These are phyloP conservation scores for Xylariaceae sp. DNA, from an alignment of 2,329 filamentous ascomycete genomes.

Conservation along the genomic window DNA sequence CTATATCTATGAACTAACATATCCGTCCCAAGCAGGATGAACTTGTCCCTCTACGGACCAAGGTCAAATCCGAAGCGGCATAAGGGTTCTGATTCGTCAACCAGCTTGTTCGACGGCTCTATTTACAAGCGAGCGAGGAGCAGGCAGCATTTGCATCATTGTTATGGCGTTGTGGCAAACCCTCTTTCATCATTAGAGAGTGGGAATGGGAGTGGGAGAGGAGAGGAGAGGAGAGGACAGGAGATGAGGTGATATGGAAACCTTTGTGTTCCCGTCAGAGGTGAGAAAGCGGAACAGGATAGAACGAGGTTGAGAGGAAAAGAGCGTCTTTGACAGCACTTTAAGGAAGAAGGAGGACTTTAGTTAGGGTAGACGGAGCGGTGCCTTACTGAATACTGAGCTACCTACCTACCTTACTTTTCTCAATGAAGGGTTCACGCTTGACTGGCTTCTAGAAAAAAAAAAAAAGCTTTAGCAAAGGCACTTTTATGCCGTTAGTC, in stretches of 20 bases:
- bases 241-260: too few species aligned
- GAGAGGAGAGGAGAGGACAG: neutral
- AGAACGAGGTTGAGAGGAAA: neutral
- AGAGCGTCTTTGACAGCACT: too few species aligned
- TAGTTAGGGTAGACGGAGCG: too few species aligned
- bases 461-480: too few species aligned
- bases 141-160: conserved; percentile 15
- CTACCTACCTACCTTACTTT: too few species aligned
- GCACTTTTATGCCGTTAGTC: too few species aligned
- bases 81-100: conserved; percentile 5
- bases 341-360: too few species aligned
- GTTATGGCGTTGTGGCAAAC: conserved; percentile 13
- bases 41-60: conserved; percentile 26
- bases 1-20: conserved; percentile 19
- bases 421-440: too few species aligned
- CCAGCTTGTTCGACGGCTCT: neutral
- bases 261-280: too few species aligned
- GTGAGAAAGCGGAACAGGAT: neutral
- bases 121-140: conserved; percentile 4
- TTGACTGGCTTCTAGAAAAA: too few species aligned
- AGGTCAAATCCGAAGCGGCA: conserved; percentile 28
- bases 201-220: neutral
- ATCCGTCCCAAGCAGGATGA: conserved; percentile 30
- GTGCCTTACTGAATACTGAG: too few species aligned
- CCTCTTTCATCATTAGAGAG: conserved; percentile 4